Evolutionary conservation across 1,284 basidiomycete species (phyloP), one percentile per base, ranked within the genome.

Genomic region (Pseudozyma thailandica): DNA sequence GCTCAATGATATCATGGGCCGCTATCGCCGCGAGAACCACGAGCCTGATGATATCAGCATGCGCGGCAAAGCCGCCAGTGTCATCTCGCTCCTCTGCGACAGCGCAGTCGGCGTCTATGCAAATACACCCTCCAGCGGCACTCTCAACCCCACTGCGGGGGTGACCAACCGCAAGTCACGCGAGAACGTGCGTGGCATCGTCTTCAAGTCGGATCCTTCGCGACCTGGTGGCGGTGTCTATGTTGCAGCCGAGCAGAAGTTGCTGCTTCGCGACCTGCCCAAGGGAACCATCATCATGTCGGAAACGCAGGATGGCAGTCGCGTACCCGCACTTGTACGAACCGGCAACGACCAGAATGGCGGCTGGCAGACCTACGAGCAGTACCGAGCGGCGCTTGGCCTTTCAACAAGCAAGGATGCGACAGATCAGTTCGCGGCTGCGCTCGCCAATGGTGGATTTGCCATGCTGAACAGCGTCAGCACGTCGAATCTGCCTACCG

Each of bases 31-130:
- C 28, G 72, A 79, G 62, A 80, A 79, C 10, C 69, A 71, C 70
- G 79, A 79, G 62, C 73, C 60, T 23, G 75, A 85, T 90, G 93
- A 28, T 92, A 30, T 52, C 12, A 53, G 61, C 56, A 92, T 25
- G 90, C 92, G 84, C 88, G 91, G 35, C 89, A 85, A 97, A 90
- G 95, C 93, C 86, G 18, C 88, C 23, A 93, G 94, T 84, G 93
- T 95, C 61, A 94, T 96, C 77, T 88, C 90, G 23, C 86, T 98
- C 20, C 86, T 98, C 23, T 95, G 93, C 83, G 93, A 96, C 39
- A 70, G 77, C 13, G 75, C 74, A 0, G 55, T 89, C 15, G 77
- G 77, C 7, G 68, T 62, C 8, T 79, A 74, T 37, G 74, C 76
- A 10, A 77, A 79, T 48, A 75, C 79, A 10, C 69, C 79, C 1